Evolutionary conservation across 2,329 filamentous ascomycete genomes (phyloP).

Genomic region (Septoria linicola): DNA sequence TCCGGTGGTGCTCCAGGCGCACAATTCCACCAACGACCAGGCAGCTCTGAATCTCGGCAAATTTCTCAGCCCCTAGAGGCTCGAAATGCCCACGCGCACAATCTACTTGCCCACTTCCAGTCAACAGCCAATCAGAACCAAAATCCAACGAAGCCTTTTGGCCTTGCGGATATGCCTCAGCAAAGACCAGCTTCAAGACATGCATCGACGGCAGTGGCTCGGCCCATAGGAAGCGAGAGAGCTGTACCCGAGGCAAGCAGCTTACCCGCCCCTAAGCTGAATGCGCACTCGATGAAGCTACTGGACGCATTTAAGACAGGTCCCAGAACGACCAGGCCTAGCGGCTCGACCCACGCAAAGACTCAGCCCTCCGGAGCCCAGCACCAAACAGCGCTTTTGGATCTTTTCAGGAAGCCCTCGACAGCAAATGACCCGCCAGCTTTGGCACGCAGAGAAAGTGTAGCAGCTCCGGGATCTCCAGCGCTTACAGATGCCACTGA

Average conservation of each 20-base stretch:
- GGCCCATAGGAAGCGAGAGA: conserved; percentile 41
- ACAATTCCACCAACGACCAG: conserved; percentile 11
- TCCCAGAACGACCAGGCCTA: conserved; percentile 18
- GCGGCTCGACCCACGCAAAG: conserved; percentile 7
- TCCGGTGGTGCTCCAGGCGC: conserved; percentile 8
- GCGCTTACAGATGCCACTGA: conserved; percentile 25
- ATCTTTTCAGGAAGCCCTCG: conserved; percentile 43
- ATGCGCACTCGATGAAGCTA: conserved; percentile 56
- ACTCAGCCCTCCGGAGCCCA: conserved; percentile 34
- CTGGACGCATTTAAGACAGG: conserved; percentile 53
- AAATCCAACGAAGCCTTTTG: conserved; percentile 6
- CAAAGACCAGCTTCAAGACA: conserved; percentile 2
- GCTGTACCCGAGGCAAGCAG: conserved; percentile 56
- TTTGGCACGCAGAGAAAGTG: background rate
- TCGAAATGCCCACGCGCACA: background rate
- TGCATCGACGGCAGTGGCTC: background rate
- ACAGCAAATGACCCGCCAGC: conserved; percentile 15
- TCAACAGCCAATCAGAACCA: background rate
- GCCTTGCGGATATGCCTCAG: conserved; percentile 9
- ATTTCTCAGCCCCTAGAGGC: background rate
- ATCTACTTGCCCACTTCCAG: background rate
- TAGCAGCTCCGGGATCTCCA: conserved; percentile 21
- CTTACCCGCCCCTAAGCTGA: conserved; percentile 59
- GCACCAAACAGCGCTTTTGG: conserved; percentile 49
- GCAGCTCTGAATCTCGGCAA: conserved; percentile 5